Evolutionary conservation across 2,329 filamentous ascomycete species (phyloP), one percentile per base, ranked within the genome.

Genomic region (Penicillium sp.): DNA sequence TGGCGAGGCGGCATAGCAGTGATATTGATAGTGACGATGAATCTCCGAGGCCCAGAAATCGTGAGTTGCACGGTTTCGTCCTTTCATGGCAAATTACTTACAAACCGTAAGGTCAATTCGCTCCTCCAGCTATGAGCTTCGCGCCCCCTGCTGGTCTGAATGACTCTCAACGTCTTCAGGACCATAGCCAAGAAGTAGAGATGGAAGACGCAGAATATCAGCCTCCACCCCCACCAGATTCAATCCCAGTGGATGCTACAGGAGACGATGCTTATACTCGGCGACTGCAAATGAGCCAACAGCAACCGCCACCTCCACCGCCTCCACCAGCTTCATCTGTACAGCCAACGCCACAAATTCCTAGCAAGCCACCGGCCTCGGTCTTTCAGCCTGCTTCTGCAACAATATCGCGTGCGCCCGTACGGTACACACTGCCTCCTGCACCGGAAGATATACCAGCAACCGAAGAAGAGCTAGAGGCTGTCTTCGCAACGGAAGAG

Each of bases 391-490:
- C 71, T 23, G 64, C 69, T 43, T 67, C 78, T n/a, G 77, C 82
- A 11, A 86, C 84, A 7, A 93, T 95, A 68, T 89, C 90, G 43
- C 83, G 87, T 43, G 87, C 88, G 0, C 90, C 91, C 1, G 83
- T 96, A 11, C 87, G 86, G 61, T 96, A 96, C 71, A 79, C 76
- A 57, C 68, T 81, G 40, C 80, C 81, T 3, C 73, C 78, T 11
- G 73, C 81, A 9, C 78, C 81, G 28, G 74, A 75, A 57, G 78
- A 80, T 45, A 72, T 81, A n/a, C 77, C 79, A 18, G 73, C 78
- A 7, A 79, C 82, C 7, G 76, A 82, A 65, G 77, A 80, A 38
- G 75, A 81, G 63, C 69, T 81, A 46, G 78, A 81, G 62, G 73
- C 75, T 58, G 68, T 76, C 46, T 60, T 80, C 35, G 76, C 72